A percentile compares a stretch with the other conserved stretches of the same genome.
Conservation (phyloP, 2,329 filamentous ascomycete species). For the Arthrocladium fulminans region DNA sequence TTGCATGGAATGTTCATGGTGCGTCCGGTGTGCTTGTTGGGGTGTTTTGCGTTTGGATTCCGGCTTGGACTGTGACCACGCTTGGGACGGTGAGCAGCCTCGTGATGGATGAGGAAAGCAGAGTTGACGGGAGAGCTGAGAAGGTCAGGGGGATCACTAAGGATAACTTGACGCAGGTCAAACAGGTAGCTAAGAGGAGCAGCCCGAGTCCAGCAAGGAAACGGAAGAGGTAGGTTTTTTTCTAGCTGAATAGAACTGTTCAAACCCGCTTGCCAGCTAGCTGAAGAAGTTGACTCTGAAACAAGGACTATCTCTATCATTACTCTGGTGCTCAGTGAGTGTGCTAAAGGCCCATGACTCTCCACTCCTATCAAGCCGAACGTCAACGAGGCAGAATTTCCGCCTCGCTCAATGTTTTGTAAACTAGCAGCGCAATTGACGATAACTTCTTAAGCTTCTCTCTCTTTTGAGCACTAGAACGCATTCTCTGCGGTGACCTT, state of each 20-base stretch:
- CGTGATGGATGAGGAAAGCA: conserved; percentile 3
- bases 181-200: conserved; percentile 1
- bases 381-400: too few relatives aligned
- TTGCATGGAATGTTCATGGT: conserved; percentile 82
- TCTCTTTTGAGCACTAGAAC: background rate
- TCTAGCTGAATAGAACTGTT: background rate
- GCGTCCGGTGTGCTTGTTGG: conserved; percentile 74
- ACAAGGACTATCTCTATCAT: too few relatives aligned
- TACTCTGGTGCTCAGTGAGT: too few relatives aligned
- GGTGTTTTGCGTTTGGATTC: conserved; percentile 95
- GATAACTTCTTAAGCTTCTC: background rate
- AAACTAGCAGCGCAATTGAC: too few relatives aligned
- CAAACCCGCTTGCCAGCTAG: background rate
- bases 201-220: conserved; percentile 2
- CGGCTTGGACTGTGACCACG: conserved; percentile 65
- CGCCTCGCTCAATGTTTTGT: too few relatives aligned
- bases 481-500: background rate
- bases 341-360: too few relatives aligned
- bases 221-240: conserved; percentile 3
- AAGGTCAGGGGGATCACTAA: background rate
- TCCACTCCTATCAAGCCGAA: too few relatives aligned
- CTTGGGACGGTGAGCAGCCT: conserved; percentile 19
- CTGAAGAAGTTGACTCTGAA: background rate
- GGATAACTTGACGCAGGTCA: background rate
- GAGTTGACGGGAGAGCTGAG: background rate